Evolutionary conservation across 108 stramenopile species (phyloP), one percentile per base, ranked within the genome.

Genomic region (Fragilaria crotonensis): DNA sequence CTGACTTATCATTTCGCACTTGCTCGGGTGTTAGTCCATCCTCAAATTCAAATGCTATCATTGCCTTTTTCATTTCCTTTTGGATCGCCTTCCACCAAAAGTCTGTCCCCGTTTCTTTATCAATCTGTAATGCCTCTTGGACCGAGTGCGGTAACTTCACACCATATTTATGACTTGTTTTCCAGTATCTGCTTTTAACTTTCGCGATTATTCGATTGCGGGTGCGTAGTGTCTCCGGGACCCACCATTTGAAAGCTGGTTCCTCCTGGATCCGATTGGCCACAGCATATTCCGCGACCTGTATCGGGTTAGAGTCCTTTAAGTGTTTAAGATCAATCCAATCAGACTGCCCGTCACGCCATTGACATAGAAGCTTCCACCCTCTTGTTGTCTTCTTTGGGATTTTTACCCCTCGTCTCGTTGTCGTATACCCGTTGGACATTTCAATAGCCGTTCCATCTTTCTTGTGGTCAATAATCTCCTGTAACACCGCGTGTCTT

Each of bases 201-300:
- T 64, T 72, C 1, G 32, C 22, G 18, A 81, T 50, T 18, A 75
- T 71, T 14, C 66, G 3, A 11, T 64, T 30, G n/a, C 57, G 18
- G 26, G 64, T 67, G 1, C 33, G 1, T 0, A 73, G 26, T 20
- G 23, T 27, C 7, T 56, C 30, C 0, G 54, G 56, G 0, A 69
- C 63, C 76, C 76, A 77, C 76, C 76, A 77, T 3, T 31, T 47
- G 48, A 72, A 77, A 21, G 70, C 70, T 28, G 62, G 66, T 48
- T 72, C 67, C 17, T 72, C 52, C 0, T 25, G 14, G 32, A 77
- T 64, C 3, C 47, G 26, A 1, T 59, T 58, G 0, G 23, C 57
- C 1, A 48, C 51, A 2, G 60, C 72, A 67, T 73, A 73, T 33
- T 73, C 69, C 17, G 77, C 77, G 0, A 73, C 14, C 25, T 72